A percentile compares a stretch with the other conserved stretches of the same genome.
phyloP scores from a whole-genome alignment of 1,139 yeast genomes.

The Saccharomyces uvarum region DNA sequence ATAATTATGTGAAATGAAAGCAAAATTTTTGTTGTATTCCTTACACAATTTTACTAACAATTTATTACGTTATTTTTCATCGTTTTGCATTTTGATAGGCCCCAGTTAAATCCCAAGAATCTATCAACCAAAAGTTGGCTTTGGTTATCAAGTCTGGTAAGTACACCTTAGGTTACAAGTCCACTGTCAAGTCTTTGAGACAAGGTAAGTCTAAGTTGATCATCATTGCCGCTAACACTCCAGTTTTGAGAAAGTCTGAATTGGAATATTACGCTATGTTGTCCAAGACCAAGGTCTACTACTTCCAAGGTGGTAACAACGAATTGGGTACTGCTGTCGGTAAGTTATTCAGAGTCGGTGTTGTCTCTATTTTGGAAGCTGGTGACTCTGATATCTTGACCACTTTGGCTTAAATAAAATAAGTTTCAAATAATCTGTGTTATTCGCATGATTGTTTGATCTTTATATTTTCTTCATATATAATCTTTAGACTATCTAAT shows the following conservation, averaged over 20 bases:
- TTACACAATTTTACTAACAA: constrained; percentile 18
- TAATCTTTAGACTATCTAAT: neutral
- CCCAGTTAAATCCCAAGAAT: constrained; percentile 86
- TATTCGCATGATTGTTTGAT: neutral
- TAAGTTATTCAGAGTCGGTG: constrained; percentile 99
- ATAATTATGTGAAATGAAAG: neutral
- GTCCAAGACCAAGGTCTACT: constrained; percentile 91
- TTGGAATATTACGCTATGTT: constrained; percentile 99
- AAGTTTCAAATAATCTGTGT: neutral
- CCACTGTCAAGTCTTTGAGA: constrained; percentile 97
- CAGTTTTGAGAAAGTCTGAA: constrained; percentile 99
- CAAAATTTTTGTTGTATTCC: neutral
- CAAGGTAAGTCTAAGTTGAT: constrained; percentile 98
- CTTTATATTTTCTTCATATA: neutral
- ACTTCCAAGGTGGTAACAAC: constrained; percentile 99
- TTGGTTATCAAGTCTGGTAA: constrained; percentile 98
- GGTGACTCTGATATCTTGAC: constrained; percentile 98
- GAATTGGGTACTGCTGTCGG: constrained; percentile 99
- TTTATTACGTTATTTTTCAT: neutral
- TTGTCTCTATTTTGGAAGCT: constrained; percentile 89
- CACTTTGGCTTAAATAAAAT: constrained; percentile 30
- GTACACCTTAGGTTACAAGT: constrained; percentile 99
- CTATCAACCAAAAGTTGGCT: constrained; percentile 97
- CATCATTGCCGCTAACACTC: constrained; percentile 98
- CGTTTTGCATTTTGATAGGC: constrained; percentile 45